phyloP scores from a whole-genome alignment of 805 yeast genomes.

The Ogataea siamensis region DNA sequence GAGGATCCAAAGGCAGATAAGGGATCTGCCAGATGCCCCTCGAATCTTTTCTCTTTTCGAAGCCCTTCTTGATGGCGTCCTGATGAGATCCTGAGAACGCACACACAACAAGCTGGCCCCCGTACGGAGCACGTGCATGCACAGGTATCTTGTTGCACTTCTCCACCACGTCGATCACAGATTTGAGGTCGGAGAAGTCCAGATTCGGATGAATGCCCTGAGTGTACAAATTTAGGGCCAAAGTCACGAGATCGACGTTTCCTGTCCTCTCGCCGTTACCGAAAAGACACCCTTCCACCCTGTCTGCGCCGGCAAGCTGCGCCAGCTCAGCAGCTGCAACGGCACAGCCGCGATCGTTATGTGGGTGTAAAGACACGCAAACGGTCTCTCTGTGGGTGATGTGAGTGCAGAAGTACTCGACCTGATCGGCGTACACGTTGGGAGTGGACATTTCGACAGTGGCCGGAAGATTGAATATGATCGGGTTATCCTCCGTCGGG shows the following conservation, averaged over 20 bases:
- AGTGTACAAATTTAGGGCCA: slow-evolving; percentile 75
- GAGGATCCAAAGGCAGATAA: slow-evolving; percentile 80
- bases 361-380: slow-evolving; percentile 71
- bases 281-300: slow-evolving; percentile 80
- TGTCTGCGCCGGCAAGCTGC: slow-evolving; percentile 74
- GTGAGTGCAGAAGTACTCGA: slow-evolving; percentile 67
- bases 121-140: slow-evolving; percentile 75
- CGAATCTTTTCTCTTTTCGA: slow-evolving; percentile 35
- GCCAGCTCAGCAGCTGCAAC: slow-evolving; percentile 82
- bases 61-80: slow-evolving; percentile 39
- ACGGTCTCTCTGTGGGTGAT: slow-evolving; percentile 70
- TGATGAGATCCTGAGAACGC: slow-evolving; percentile 65
- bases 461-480: slow-evolving; percentile 77
- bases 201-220: slow-evolving; percentile 71
- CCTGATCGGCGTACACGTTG: slow-evolving; percentile 75
- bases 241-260: slow-evolving; percentile 73
- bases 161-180: slow-evolving; percentile 66
- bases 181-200: slow-evolving; percentile 67
- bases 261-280: slow-evolving; percentile 88
- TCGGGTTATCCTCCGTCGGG: slow-evolving; percentile 68
- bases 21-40: slow-evolving; percentile 65
- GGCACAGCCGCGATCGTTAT: slow-evolving; percentile 83
- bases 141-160: slow-evolving; percentile 76
- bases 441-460: slow-evolving; percentile 79
- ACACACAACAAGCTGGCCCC: slow-evolving; percentile 74